A percentile compares a stretch with the other conserved stretches of the same genome.
Evolutionary conservation across 768 basidiomycete genomes (phyloP).

Genomic region (Leccinum pellstonianum): DNA sequence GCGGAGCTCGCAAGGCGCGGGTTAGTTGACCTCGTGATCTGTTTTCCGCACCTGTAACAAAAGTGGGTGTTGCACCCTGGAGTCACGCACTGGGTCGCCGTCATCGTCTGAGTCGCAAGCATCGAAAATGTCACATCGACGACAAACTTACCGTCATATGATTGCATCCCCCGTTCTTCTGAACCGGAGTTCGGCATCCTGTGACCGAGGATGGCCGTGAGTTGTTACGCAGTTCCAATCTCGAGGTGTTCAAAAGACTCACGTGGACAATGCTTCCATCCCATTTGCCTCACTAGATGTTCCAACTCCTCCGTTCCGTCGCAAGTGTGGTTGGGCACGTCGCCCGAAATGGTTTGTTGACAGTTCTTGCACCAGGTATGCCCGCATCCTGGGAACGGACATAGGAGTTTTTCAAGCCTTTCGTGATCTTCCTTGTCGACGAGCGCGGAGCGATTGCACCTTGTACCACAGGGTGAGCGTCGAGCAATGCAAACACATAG

Average conservation of each 20-base stretch:
- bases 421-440: constrained; percentile 50
- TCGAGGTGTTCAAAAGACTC: constrained; percentile 7
- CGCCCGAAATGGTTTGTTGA: constrained; percentile 36
- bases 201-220: background rate
- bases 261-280: constrained; percentile 68
- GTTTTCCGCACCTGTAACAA: constrained; percentile 50
- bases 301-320: constrained; percentile 55
- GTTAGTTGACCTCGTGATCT: constrained; percentile 40
- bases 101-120: background rate
- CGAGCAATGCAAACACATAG: background rate
- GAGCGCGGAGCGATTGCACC: constrained; percentile 48
- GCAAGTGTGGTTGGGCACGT: constrained; percentile 49
- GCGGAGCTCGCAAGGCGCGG: constrained; percentile 32
- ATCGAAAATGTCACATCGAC: background rate
- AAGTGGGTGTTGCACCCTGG: constrained; percentile 59
- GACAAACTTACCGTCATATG: constrained; percentile 53
- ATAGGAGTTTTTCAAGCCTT: constrained; percentile 39
- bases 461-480: constrained; percentile 22
- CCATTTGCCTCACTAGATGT: constrained; percentile 45
- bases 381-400: constrained; percentile 48
- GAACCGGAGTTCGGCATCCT: constrained; percentile 48
- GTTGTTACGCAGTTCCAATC: background rate
- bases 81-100: constrained; percentile 40
- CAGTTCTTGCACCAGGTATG: constrained; percentile 63
- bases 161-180: constrained; percentile 55